A percentile compares a stretch with the other conserved stretches of the same genome.
phyloP scores from a whole-genome alignment of 2,329 filamentous ascomycete species.

The Nemania diffusa region DNA sequence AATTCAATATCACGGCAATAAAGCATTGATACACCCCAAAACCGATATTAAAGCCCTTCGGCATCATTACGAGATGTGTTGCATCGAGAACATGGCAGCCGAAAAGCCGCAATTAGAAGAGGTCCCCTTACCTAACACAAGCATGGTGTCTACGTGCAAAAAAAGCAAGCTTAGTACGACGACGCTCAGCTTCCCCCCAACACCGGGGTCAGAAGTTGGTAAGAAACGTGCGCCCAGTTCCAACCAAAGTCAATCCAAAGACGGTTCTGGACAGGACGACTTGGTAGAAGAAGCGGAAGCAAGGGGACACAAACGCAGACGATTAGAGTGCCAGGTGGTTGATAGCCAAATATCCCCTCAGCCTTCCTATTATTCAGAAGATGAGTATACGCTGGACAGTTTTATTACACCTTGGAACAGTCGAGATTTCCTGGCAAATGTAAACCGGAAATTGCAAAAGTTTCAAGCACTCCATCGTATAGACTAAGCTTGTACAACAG shows the following conservation, averaged over 20 bases:
- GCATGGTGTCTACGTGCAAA: neutral
- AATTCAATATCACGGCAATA: conserved; percentile 12
- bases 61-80: conserved; percentile 24
- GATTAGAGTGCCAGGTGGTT: neutral
- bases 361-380: neutral
- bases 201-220: neutral
- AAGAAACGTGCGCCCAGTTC: neutral
- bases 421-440: conserved; percentile 1
- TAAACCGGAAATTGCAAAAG: neutral
- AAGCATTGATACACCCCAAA: neutral
- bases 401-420: neutral
- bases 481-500: no score
- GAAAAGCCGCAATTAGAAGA: neutral
- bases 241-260: neutral
- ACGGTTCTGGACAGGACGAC: neutral
- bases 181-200: neutral
- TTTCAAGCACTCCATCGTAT: neutral
- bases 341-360: neutral
- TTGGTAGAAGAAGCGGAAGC: neutral
- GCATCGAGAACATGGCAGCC: conserved; percentile 21
- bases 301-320: neutral
- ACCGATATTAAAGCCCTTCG: conserved; percentile 4
- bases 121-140: neutral
- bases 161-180: neutral
- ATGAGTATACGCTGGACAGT: neutral